These are phyloP conservation scores for Ogataea hybrid DNA, from an alignment of 1,139 yeast species.

Conservation along the genomic window DNA sequence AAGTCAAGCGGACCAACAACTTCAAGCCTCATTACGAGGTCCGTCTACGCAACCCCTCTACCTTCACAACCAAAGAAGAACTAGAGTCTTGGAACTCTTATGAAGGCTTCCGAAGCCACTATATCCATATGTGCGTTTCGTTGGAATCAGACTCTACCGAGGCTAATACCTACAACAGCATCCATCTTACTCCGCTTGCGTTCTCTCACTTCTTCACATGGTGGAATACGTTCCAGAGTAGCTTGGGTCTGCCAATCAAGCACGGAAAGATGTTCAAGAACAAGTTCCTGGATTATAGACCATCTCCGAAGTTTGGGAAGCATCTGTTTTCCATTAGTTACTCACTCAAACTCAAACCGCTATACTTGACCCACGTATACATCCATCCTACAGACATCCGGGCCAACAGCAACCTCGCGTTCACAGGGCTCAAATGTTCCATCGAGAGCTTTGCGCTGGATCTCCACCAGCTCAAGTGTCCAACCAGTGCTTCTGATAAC, in stretches of 20 bases:
- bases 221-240: constrained; percentile 79
- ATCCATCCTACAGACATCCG: constrained; percentile 51
- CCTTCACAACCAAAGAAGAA: constrained; percentile 39
- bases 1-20: constrained; percentile 46
- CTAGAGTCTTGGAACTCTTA: constrained; percentile 66
- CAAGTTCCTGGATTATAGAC: constrained; percentile 32
- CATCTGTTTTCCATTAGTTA: constrained; percentile 82
- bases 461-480: constrained; percentile 80
- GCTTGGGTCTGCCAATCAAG: constrained; percentile 71
- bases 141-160: constrained; percentile 44
- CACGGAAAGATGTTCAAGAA: constrained; percentile 61
- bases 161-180: constrained; percentile 53
- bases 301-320: constrained; percentile 64
- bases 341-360: constrained; percentile 68
- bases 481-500: constrained; percentile 48
- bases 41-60: constrained; percentile 62
- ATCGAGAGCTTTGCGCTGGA: constrained; percentile 68
- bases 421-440: constrained; percentile 80
- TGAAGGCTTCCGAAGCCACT: constrained; percentile 75
- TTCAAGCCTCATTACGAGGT: constrained; percentile 76
- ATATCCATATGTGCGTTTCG: constrained; percentile 74
- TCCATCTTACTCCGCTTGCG: constrained; percentile 72
- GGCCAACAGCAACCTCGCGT: constrained; percentile 49
- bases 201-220: constrained; percentile 70
- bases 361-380: constrained; percentile 71